Evolutionary conservation across 2,329 filamentous ascomycete species (phyloP).

Genomic region (Aspergillus sp.): DNA sequence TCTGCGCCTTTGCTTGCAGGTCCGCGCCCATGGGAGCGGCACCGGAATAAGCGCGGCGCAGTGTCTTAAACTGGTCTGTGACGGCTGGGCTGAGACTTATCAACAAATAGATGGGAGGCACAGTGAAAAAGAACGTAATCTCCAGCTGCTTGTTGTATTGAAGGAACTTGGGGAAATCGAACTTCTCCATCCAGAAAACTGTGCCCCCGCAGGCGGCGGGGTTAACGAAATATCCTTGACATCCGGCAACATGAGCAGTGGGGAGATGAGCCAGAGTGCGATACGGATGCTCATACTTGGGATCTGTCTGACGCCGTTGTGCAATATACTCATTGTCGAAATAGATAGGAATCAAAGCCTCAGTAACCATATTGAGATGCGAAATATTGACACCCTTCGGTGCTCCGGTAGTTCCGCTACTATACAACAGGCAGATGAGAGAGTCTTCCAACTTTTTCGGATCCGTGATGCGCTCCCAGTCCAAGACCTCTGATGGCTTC

Average conservation of each 20-base stretch:
- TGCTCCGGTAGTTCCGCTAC: conserved; percentile 57
- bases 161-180: conserved; percentile 50
- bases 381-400: conserved; percentile 60
- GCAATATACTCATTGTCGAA: conserved; percentile 15
- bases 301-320: conserved; percentile 11
- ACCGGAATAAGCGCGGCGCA: conserved; percentile 22
- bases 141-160: conserved; percentile 45
- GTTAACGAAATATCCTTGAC: conserved; percentile 39
- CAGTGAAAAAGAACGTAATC: conserved; percentile 50
- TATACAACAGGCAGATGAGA: conserved; percentile 40
- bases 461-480: conserved; percentile 18
- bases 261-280: conserved; percentile 42
- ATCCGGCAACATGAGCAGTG: conserved; percentile 51
- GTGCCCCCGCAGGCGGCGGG: conserved; percentile 38
- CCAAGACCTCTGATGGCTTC: conserved; percentile 7
- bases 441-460: conserved; percentile 11
- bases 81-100: conserved; percentile 49
- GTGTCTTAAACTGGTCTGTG: conserved; percentile 40
- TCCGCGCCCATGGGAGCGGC: conserved; percentile 16
- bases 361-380: conserved; percentile 56
- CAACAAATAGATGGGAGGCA: conserved; percentile 52
- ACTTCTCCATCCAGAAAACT: conserved; percentile 45
- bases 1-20: conserved; percentile 13
- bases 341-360: conserved; percentile 24
- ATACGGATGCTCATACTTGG: conserved; percentile 19